Evolutionary conservation across 352 stramenopile genomes (phyloP).

Genomic region (Globisporangium cederbergense): DNA sequence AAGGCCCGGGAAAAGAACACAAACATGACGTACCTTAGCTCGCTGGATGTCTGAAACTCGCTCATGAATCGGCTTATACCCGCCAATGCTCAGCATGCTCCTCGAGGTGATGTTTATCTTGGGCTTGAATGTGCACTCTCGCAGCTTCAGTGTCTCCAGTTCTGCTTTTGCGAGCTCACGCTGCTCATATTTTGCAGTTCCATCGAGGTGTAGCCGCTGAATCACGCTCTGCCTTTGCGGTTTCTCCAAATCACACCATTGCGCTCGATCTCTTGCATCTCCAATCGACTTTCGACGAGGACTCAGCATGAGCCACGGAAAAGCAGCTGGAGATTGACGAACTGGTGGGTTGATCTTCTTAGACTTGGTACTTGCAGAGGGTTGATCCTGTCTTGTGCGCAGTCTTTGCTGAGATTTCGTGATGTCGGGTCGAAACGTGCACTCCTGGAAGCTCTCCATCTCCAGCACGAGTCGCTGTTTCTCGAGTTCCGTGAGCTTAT

Average conservation of each 20-base stretch:
- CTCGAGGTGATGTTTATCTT: constrained; percentile 54
- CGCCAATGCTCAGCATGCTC: constrained; percentile 28
- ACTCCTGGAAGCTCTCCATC: constrained; percentile 58
- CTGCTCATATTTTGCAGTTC: constrained; percentile 46
- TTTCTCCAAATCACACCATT: constrained; percentile 15
- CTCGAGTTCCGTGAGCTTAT: constrained; percentile 57
- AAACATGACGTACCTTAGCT: constrained; percentile 41
- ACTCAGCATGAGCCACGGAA: constrained; percentile 63
- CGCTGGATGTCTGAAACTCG: constrained; percentile 59
- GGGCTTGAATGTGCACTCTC: constrained; percentile 67
- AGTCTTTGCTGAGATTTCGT: constrained; percentile 17
- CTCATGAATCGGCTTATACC: constrained; percentile 72
- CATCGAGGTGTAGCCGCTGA: constrained; percentile 63
- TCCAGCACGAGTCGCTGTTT: constrained; percentile 56
- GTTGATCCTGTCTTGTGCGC: background rate
- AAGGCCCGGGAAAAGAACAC: background rate
- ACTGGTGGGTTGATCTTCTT: background rate
- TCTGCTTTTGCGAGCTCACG: constrained; percentile 45
- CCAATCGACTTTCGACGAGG: constrained; percentile 28
- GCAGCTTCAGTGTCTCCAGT: constrained; percentile 45
- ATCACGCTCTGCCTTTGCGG: constrained; percentile 30
- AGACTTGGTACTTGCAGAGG: background rate
- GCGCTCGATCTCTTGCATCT: background rate
- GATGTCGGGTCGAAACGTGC: constrained; percentile 62
- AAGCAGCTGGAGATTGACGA: constrained; percentile 15